Base-by-base conservation (phyloP, 1,139 yeast species). In the Geotrichum histeridarum region DNA sequence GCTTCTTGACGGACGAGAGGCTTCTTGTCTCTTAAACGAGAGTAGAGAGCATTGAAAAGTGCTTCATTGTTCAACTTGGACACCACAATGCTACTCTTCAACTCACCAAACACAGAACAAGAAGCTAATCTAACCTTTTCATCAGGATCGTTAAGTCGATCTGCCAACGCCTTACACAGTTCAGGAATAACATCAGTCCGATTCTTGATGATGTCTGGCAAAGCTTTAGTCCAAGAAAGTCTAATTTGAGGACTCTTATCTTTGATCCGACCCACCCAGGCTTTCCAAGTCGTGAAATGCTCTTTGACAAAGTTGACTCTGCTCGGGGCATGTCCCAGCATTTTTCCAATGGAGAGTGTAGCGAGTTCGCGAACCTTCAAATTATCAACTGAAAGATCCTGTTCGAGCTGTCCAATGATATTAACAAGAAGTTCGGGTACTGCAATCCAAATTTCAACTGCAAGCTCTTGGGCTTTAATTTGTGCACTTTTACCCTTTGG, bases 371-470 rank as follows among this genome's bases (percentile, higher is more conserved):
- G 77, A 31, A 86, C 75, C 17, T 75, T 69, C 30, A 79, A 81
- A 60, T 84, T 82, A 48, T 86, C 93, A 0, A 93, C 85, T 12
- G 60, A 53, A 51, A 91, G 72, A 60, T 89, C 95, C 63, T 87
- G 93, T 61, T 87, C 90, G 6, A 90, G 73, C 56, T 88, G 79
- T 0, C 95, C 94, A 76, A 88, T 79, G 0, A 86, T 86, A 0
- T 94, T 82, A 2, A 80, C 77, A 30, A 89, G 72, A 33, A 88
- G 72, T 42, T 86, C 93, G 0, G 97, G 97, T 0, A 83, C 83
- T 54, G 80, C 77, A 59, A 75, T 79, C 96, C 96, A 91, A 4
- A 90, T 73, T 59, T 84, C 84, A 6, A 83, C 73, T 0, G 86
- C 75, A 38, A 89, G 70, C 31, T 71, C 74, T 64, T 89, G 95